Evolutionary conservation across 768 basidiomycete species (phyloP), one percentile per base, ranked within the genome.

Genomic region (Amanita muscaria): DNA sequence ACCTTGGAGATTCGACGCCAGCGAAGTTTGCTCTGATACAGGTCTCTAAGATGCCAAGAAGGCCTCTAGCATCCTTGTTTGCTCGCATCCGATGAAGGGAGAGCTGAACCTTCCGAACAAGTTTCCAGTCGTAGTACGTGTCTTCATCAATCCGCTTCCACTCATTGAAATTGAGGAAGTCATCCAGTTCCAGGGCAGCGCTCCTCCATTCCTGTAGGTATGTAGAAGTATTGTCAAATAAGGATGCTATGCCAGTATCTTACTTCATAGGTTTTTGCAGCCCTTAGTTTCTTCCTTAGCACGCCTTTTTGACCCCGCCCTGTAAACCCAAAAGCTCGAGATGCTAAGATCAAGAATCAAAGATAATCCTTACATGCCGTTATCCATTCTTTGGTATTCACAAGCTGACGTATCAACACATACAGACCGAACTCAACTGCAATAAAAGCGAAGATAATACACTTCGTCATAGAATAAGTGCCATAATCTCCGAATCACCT

Each of bases 91-190:
- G 73, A 48, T 65, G 76, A 41, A 97, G 65, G 1, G 90, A 93
- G 27, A 24, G 3, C 21, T 42, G 37, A 12, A 81, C 84, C 72
- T 85, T 88, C 49, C 75, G 70, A 15, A 94, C 80, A 44, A 98
- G 72, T 50, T 80, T 79, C 77, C 85, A 93, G 54, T 98, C 96
- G 59, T 93, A 97, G 52, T 83, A 96, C 1, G 80, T 67, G 61
- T 94, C 90, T 54, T 92, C 88, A 36, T 94, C 88, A 9, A 79
- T 61, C 42, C 69, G 72, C 60, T 98, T 98, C 96, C 96, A 99
- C 44, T 82, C 79, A 45, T 90, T 73, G 54, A 96, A 94, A 5
- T 81, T 72, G 21, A 98, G 68, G 65, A 84, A 84, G 44, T 76
- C 72, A 55, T 99, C 96, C 49, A 99, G 59, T 32, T 70, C 73